Evolutionary conservation across 768 basidiomycete species (phyloP).

Genomic region (Amanita polypyramis): DNA sequence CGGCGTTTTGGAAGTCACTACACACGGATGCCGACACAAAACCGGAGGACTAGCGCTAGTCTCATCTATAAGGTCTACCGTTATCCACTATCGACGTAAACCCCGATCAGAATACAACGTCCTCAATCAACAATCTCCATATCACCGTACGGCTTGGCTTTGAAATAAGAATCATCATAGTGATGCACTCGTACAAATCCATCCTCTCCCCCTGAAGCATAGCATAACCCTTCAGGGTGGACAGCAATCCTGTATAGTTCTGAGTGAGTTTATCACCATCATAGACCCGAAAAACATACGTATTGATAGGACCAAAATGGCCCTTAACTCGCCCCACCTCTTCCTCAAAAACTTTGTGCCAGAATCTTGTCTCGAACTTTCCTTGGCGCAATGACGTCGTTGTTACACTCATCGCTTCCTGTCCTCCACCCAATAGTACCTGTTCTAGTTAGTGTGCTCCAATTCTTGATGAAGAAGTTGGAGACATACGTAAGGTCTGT

Average conservation of each 20-base stretch:
- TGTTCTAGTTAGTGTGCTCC: slow-evolving; percentile 17
- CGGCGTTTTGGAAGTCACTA: background rate
- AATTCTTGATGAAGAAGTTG: background rate
- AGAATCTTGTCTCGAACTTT: slow-evolving; percentile 97
- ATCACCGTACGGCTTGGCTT: slow-evolving; percentile 84
- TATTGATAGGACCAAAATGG: slow-evolving; percentile 94
- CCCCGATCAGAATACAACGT: background rate
- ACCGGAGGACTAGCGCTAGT: background rate
- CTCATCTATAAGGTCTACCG: background rate
- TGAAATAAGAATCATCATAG: slow-evolving; percentile 94
- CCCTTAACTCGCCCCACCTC: slow-evolving; percentile 96
- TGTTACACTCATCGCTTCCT: slow-evolving; percentile 96
- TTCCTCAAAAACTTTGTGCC: slow-evolving; percentile 96
- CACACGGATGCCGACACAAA: slow-evolving; percentile 3
- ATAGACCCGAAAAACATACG: slow-evolving; percentile 44
- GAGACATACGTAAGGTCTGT: slow-evolving; percentile 66
- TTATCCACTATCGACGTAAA: background rate
- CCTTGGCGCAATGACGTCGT: slow-evolving; percentile 91
- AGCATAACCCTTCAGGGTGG: slow-evolving; percentile 79
- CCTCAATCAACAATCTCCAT: slow-evolving; percentile 51
- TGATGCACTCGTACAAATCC: slow-evolving; percentile 88
- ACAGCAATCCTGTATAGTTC: slow-evolving; percentile 64
- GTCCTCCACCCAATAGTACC: slow-evolving; percentile 92
- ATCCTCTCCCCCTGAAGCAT: slow-evolving; percentile 95
- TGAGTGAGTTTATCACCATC: background rate